Percentiles rank a stretch among this genome's conserved stretches.
phyloP scores from a whole-genome alignment of 495 filamentous ascomycete species.

The Hypoxylon perforatum region DNA sequence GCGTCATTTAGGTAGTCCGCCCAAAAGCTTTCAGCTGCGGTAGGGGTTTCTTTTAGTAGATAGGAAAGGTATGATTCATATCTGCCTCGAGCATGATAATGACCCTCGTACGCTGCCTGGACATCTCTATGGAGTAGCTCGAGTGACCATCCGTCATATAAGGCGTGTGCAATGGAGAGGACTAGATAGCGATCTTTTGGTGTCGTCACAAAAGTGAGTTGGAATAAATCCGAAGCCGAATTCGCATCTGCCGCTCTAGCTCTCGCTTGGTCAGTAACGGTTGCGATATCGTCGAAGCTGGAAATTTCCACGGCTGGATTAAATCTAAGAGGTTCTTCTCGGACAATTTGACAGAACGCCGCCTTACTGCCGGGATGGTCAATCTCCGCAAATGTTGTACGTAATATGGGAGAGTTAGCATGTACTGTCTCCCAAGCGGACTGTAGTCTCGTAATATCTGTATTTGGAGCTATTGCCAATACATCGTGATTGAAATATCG shows the following conservation, averaged over 20 bases:
- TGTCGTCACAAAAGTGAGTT: slow-evolving; percentile 53
- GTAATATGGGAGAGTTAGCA: slow-evolving; percentile 72
- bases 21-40: slow-evolving; percentile 68
- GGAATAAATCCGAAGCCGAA: slow-evolving; percentile 51
- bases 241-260: slow-evolving; percentile 39
- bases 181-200: slow-evolving; percentile 61
- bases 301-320: slow-evolving; percentile 30
- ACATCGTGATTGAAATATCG: slow-evolving; percentile 85
- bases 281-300: slow-evolving; percentile 36
- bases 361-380: slow-evolving; percentile 63
- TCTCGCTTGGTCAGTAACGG: slow-evolving; percentile 43
- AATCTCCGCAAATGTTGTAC: slow-evolving; percentile 75
- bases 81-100: slow-evolving; percentile 50
- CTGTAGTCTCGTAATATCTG: slow-evolving; percentile 65
- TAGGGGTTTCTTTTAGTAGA: slow-evolving; percentile 48
- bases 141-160: slow-evolving; percentile 84
- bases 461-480: slow-evolving; percentile 60
- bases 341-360: slow-evolving; percentile 75
- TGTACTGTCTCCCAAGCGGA: slow-evolving; percentile 70
- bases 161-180: slow-evolving; percentile 79
- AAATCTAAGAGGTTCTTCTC: slow-evolving; percentile 38
- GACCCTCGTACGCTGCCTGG: slow-evolving; percentile 63
- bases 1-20: slow-evolving; percentile 63
- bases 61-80: slow-evolving; percentile 62
- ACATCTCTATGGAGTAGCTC: slow-evolving; percentile 74